These are phyloP conservation scores for Silene coronaria DNA, from an alignment of 179 eudicot species.

Conservation along the genomic window DNA sequence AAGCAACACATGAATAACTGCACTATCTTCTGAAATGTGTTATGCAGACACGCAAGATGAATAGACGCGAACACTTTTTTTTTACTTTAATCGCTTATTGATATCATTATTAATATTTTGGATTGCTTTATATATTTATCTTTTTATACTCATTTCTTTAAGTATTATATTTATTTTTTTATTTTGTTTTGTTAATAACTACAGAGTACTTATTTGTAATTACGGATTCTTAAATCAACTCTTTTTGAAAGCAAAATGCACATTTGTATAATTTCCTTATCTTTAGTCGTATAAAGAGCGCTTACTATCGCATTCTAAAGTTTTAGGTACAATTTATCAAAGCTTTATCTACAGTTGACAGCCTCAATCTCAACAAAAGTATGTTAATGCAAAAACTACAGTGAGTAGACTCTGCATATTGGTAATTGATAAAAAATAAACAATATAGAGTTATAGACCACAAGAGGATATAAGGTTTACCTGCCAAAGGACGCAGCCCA, in stretches of 20 bases:
- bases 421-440: neutral
- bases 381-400: neutral
- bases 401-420: neutral
- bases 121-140: neutral
- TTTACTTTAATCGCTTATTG: neutral
- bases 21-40: neutral
- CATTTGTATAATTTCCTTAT: neutral
- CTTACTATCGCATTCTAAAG: neutral
- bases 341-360: neutral
- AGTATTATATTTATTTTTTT: no score
- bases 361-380: neutral
- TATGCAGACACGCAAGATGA: neutral
- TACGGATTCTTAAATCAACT: neutral
- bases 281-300: neutral
- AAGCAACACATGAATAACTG: neutral
- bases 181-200: neutral
- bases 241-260: neutral
- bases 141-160: neutral
- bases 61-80: neutral
- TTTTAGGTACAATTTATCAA: neutral
- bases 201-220: neutral
- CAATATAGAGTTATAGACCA: neutral
- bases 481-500: conserved; percentile 81
- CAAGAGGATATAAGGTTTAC: conserved; percentile 27
- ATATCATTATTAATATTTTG: neutral